phyloP scores from a whole-genome alignment of 352 stramenopile species.

The Pythium volutum region DNA sequence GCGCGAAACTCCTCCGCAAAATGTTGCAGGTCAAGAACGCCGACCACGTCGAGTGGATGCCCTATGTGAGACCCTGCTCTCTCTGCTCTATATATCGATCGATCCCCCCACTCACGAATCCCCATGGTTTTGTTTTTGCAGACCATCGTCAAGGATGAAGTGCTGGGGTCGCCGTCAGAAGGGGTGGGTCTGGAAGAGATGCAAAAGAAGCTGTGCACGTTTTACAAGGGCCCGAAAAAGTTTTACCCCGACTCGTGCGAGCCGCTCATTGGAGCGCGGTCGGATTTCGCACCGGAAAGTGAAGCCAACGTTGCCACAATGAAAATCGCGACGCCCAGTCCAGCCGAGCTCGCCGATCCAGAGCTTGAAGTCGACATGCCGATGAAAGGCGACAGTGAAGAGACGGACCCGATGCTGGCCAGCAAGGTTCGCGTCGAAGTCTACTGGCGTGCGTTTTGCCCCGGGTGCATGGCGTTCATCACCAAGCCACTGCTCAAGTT shows the following conservation, averaged over 20 bases:
- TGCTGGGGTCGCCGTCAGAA: conserved; percentile 54
- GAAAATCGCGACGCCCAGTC: neutral
- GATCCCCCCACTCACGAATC: no score
- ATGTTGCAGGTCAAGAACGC: conserved; percentile 61
- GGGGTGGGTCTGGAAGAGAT: conserved; percentile 63
- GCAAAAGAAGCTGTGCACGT: conserved; percentile 52
- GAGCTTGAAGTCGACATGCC: conserved; percentile 16
- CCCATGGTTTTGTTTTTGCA: conserved; percentile 14
- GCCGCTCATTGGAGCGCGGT: conserved; percentile 53
- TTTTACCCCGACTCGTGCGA: conserved; percentile 60
- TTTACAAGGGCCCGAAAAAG: conserved; percentile 62
- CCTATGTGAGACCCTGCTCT: conserved; percentile 45
- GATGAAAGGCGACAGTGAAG: conserved; percentile 25
- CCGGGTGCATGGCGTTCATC: conserved; percentile 74
- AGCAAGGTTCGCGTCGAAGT: conserved; percentile 68
- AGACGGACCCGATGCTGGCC: conserved; percentile 1
- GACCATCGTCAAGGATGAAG: conserved; percentile 57
- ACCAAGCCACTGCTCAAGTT: conserved; percentile 58
- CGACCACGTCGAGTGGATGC: conserved; percentile 62
- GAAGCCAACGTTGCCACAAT: conserved; percentile 3
- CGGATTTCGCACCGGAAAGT: conserved; percentile 43
- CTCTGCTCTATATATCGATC: neutral
- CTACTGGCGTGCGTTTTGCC: conserved; percentile 80
- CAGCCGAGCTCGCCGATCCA: neutral
- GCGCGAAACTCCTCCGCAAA: conserved; percentile 49